A percentile compares a stretch with the other conserved stretches of the same genome.
Evolutionary conservation across 2,329 filamentous ascomycete species (phyloP).

Genomic region (Cordyceps militaris): DNA sequence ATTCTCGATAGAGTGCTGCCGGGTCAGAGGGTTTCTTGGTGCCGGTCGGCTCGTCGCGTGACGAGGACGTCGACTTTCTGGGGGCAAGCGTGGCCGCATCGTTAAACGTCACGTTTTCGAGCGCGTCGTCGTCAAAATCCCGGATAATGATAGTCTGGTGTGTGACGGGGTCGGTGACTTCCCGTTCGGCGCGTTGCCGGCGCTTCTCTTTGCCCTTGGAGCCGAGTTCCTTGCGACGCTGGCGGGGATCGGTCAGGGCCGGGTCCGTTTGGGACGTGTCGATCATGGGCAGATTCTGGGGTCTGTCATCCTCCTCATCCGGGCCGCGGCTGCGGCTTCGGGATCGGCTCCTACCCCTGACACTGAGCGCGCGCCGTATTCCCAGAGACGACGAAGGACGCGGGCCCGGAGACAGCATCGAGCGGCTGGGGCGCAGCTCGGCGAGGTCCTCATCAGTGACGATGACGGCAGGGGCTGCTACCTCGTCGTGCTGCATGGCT

Average conservation of each 20-base stretch:
- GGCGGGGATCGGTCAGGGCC: constrained; percentile 34
- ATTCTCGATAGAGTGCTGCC: constrained; percentile 36
- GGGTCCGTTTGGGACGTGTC: constrained; percentile 32
- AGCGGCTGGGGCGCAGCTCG: constrained; percentile 16
- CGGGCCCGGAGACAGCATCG: constrained; percentile 21
- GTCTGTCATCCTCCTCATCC: constrained; percentile 14
- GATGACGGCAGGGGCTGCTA: constrained; percentile 1
- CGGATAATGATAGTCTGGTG: constrained; percentile 62
- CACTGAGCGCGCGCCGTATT: constrained; percentile 10
- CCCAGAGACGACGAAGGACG: constrained; percentile 21
- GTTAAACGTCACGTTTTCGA: constrained; percentile 32
- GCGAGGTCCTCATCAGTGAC: constrained; percentile 21
- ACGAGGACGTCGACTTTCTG: constrained; percentile 1
- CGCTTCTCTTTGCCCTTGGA: constrained; percentile 31
- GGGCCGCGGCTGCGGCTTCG: constrained; percentile 12
- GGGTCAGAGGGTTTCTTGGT: constrained; percentile 27
- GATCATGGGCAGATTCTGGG: constrained; percentile 17
- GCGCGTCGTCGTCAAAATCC: constrained; percentile 58
- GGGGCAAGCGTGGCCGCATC: constrained; percentile 14
- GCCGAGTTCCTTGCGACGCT: constrained; percentile 39
- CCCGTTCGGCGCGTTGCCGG: constrained; percentile 40
- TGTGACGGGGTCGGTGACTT: constrained; percentile 67
- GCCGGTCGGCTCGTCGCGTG: not conserved
- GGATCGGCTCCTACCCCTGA: constrained; percentile 8
- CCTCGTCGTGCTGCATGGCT: constrained; percentile 26